These are phyloP conservation scores for Cladosporium halotolerans DNA, from an alignment of 2,329 filamentous ascomycete genomes.

Conservation along the genomic window DNA sequence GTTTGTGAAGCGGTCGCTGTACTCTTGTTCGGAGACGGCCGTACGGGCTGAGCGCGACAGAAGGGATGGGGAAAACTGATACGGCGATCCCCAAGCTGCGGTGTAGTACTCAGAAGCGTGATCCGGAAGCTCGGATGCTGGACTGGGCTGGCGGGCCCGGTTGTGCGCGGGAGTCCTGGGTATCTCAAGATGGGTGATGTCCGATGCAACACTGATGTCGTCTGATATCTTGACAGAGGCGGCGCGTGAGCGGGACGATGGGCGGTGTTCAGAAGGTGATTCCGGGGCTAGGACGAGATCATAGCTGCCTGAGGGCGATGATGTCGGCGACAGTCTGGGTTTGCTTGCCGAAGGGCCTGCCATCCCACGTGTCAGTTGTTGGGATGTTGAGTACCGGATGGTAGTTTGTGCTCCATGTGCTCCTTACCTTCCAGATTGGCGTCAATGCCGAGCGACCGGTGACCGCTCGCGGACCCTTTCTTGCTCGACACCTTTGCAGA, in stretches of 20 bases:
- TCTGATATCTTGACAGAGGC: neutral
- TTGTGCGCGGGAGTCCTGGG: conserved; percentile 3
- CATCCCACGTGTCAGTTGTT: neutral
- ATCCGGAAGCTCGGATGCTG: conserved; percentile 15
- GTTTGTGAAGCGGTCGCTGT: conserved; percentile 24
- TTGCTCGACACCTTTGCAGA: neutral
- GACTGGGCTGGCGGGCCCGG: conserved; percentile 1
- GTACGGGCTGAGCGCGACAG: conserved; percentile 27
- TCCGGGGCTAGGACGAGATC: conserved; percentile 7
- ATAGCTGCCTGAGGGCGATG: conserved; percentile 7
- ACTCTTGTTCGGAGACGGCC: conserved; percentile 25
- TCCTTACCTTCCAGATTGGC: conserved; percentile 9
- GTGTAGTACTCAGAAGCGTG: conserved; percentile 46
- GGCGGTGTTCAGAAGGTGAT: neutral
- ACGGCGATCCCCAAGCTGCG: conserved; percentile 88
- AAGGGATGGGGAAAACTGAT: conserved; percentile 57
- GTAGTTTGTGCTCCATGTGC: neutral
- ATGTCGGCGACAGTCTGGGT: neutral
- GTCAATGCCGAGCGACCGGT: conserved; percentile 3
- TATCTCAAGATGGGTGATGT: conserved; percentile 2
- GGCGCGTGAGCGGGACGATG: conserved; percentile 3
- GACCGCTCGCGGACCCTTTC: conserved; percentile 1
- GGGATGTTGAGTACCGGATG: neutral
- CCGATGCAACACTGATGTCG: neutral
- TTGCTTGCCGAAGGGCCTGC: neutral